Conservation (phyloP, 2,329 filamentous ascomycete species). For the Botrytis elliptica region DNA sequence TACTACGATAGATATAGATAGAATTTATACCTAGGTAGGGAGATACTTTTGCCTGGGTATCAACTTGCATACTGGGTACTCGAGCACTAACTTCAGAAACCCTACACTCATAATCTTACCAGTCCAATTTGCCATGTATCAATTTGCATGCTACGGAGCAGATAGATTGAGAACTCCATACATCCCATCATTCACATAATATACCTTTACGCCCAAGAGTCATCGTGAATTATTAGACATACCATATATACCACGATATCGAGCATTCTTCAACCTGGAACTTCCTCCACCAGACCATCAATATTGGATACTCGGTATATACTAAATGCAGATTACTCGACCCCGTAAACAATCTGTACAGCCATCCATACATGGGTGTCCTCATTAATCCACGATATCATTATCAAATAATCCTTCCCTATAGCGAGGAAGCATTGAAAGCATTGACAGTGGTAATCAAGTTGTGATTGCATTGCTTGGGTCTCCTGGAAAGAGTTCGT, state of each 20-base stretch:
- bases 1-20: background rate
- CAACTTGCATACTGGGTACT: background rate
- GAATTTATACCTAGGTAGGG: background rate
- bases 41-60: background rate
- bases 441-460: background rate
- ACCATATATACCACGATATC: background rate
- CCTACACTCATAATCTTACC: background rate
- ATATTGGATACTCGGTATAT: conserved; percentile 2
- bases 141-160: background rate
- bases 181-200: background rate
- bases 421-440: background rate
- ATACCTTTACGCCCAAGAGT: background rate
- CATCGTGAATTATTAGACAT: background rate
- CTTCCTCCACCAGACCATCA: background rate
- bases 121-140: background rate
- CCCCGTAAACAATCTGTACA: background rate
- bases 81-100: background rate
- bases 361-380: background rate
- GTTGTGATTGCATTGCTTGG: conserved; percentile 5
- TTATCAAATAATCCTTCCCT: background rate
- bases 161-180: background rate
- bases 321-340: background rate
- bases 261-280: background rate
- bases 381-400: background rate
- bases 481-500: background rate